Conservation (phyloP, 2,329 filamentous ascomycete species). For the Microdochium nivale region DNA sequence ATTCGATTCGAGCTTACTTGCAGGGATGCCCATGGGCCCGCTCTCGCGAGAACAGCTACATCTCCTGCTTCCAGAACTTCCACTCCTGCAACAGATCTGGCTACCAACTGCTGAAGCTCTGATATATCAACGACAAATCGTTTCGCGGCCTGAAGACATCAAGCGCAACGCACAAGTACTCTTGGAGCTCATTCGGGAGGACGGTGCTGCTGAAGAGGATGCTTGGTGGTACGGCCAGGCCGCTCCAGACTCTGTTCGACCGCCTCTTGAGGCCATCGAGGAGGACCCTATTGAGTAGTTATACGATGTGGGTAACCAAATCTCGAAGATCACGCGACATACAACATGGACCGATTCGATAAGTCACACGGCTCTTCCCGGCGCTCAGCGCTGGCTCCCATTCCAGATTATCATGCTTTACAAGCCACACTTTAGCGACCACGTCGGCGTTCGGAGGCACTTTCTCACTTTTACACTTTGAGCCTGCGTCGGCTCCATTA, state of each 20-base stretch:
- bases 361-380: neutral
- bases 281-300: conserved; percentile 36
- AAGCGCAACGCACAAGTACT: conserved; percentile 55
- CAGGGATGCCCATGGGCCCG: conserved; percentile 54
- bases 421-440: neutral
- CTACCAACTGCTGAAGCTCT: conserved; percentile 53
- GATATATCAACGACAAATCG: conserved; percentile 50
- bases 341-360: neutral
- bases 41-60: conserved; percentile 41
- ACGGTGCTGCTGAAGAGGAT: conserved; percentile 49
- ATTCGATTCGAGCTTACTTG: conserved; percentile 50
- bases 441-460: neutral
- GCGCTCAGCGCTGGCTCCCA: neutral
- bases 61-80: conserved; percentile 44
- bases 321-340: neutral
- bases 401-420: neutral
- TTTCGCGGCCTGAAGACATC: conserved; percentile 49
- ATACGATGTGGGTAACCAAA: neutral
- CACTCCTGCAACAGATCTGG: conserved; percentile 52
- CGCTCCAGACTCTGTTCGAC: conserved; percentile 45
- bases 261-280: conserved; percentile 40
- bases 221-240: conserved; percentile 53
- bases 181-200: conserved; percentile 55
- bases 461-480: neutral
- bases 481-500: neutral